phyloP scores from a whole-genome alignment of 495 filamentous ascomycete genomes.

The Penicillium samsonianum region DNA sequence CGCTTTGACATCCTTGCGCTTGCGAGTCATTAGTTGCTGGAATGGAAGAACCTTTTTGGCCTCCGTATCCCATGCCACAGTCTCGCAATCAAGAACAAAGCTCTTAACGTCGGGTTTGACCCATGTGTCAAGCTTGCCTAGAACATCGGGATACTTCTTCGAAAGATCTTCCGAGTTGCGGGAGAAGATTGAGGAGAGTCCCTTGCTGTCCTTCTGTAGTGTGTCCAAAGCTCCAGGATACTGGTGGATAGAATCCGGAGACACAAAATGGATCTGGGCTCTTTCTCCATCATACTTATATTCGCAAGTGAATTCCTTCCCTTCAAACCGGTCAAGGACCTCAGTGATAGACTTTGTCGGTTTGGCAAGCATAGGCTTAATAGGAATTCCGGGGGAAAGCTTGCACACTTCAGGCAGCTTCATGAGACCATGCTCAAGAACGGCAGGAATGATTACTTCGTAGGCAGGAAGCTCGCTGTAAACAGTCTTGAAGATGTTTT shows the following conservation, averaged over 20 bases:
- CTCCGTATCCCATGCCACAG: conserved; percentile 91
- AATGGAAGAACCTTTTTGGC: conserved; percentile 96
- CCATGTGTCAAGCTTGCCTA: conserved; percentile 84
- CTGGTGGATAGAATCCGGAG: conserved; percentile 71
- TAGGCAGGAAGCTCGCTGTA: conserved; percentile 95
- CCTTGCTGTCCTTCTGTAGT: conserved; percentile 55
- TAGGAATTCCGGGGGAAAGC: conserved; percentile 86
- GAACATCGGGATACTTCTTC: conserved; percentile 95
- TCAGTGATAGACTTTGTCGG: conserved; percentile 99
- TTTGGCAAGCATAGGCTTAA: conserved; percentile 98
- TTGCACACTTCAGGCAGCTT: conserved; percentile 83
- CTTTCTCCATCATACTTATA: conserved; percentile 98
- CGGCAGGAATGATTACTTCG: conserved; percentile 88
- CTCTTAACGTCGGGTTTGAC: conserved; percentile 85
- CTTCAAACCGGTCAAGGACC: conserved; percentile 94
- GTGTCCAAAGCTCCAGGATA: conserved; percentile 52
- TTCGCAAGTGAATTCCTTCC: conserved; percentile 94
- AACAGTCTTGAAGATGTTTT: conserved; percentile 81
- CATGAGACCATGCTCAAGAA: conserved; percentile 83
- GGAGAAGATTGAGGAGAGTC: conserved; percentile 88
- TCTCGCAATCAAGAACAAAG: conserved; percentile 97
- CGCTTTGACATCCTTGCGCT: conserved; percentile 95
- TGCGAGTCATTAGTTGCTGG: conserved; percentile 96
- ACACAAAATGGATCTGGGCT: conserved; percentile 95
- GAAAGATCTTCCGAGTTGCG: conserved; percentile 94